phyloP scores from a whole-genome alignment of 202 grass and related monocot genomes.

The Elaeis oleifera region DNA sequence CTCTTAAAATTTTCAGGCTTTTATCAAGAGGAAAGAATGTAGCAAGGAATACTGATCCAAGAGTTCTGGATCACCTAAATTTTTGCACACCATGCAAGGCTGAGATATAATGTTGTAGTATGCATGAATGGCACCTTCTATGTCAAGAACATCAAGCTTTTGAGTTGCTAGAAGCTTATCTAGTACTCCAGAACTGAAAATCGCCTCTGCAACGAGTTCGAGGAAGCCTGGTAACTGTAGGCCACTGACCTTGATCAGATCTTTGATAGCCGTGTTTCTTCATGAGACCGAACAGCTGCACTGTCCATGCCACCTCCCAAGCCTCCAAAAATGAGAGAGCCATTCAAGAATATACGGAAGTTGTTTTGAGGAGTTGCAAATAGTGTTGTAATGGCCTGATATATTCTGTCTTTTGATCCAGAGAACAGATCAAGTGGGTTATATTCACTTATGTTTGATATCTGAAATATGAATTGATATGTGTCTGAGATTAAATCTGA shows the following conservation, averaged over 20 bases:
- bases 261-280: conserved; percentile 39
- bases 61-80: conserved; percentile 45
- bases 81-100: conserved; percentile 60
- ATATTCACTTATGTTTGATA: conserved; percentile 60
- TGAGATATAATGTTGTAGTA: conserved; percentile 71
- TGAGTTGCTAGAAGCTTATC: conserved; percentile 57
- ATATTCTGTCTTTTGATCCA: conserved; percentile 75
- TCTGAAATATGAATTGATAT: conserved; percentile 25
- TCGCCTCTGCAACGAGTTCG: conserved; percentile 58
- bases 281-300: conserved; percentile 23
- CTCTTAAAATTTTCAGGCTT: conserved; percentile 60
- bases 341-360: conserved; percentile 79
- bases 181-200: conserved; percentile 55
- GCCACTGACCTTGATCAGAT: conserved; percentile 40
- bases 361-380: conserved; percentile 81
- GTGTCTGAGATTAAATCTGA: too few species aligned
- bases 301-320: conserved; percentile 57
- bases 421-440: conserved; percentile 92
- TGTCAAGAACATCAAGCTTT: conserved; percentile 81
- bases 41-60: conserved; percentile 43
- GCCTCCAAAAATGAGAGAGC: conserved; percentile 66
- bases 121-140: conserved; percentile 87
- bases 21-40: conserved; percentile 61
- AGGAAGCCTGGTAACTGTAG: conserved; percentile 51
- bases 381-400: conserved; percentile 53